A percentile compares a stretch with the other conserved stretches of the same genome.
Conservation (phyloP, 2,329 filamentous ascomycete species). For the Gaeumannomyces sp. region DNA sequence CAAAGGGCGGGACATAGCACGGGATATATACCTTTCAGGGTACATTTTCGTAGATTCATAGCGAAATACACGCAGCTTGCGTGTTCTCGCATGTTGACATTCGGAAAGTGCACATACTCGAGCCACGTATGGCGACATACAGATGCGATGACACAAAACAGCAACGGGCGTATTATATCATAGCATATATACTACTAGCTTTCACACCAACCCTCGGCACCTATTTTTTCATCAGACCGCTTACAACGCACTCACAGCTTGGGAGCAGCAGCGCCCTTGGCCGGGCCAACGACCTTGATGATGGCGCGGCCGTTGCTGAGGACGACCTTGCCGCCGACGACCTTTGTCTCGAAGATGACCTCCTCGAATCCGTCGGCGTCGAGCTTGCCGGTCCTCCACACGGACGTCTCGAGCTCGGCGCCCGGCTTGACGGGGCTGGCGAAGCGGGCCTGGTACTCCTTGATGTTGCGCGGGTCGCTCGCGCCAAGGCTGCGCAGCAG, state of each 20-base stretch:
- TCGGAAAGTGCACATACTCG: background rate
- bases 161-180: background rate
- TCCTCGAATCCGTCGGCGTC: slow-evolving; percentile 80
- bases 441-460: slow-evolving; percentile 84
- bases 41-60: slow-evolving; percentile 16
- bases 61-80: background rate
- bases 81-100: background rate
- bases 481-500: slow-evolving; percentile 68
- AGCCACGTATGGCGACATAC: background rate
- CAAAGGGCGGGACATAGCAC: no score
- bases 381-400: slow-evolving; percentile 75
- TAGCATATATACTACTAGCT: background rate
- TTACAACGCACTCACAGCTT: slow-evolving; percentile 47
- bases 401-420: slow-evolving; percentile 71
- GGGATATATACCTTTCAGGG: background rate
- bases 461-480: slow-evolving; percentile 73
- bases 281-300: slow-evolving; percentile 55
- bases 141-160: background rate
- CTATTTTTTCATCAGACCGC: background rate
- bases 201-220: background rate
- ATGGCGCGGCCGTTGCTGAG: slow-evolving; percentile 81
- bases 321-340: slow-evolving; percentile 76
- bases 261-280: slow-evolving; percentile 36
- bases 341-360: slow-evolving; percentile 70
- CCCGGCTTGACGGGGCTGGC: slow-evolving; percentile 78